Base-by-base conservation (phyloP, 306 rosid genomes). In the Dalbergia cultrata region DNA sequence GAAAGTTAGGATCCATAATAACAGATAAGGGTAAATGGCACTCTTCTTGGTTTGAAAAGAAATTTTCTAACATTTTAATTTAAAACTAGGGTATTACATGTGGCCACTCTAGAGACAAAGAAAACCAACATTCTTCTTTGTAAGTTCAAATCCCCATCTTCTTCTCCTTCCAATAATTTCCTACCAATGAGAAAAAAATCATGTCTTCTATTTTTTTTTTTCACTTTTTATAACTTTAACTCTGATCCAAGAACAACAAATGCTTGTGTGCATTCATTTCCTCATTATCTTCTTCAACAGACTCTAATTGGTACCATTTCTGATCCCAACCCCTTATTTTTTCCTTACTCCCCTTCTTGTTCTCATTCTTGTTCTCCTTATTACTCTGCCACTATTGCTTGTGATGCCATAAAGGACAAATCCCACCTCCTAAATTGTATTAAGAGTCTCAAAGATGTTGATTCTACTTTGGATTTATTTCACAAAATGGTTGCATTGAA, bases 401-500 rank as follows among this genome's bases (percentile, higher is more conserved):
- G 19, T 58, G 6, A 58, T 9, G 63, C 14, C 31, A 21, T 58
- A 4, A 43, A 31, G 14, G 11, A 37, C 39, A 26, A 19, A 49
- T 6, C 19, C 8, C 41, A 39, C 13, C 13, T 39, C 5, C 13
- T 67, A 31, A 13, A 54, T 37, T 67, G 33, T 1, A 60, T 78
- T 0, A 78, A 67, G 17, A n/a, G 67, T 67, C 75, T 77, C 3
- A 39, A 12, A n/a, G 43, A 19, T 0, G 3, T 67, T 19, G 75
- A 67, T 41, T 0, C 22, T 41, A 75, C 75, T 4, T 53, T 78
- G 16, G 5, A 26, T 58, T 12, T 67, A 3, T 78, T 78, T 34
- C 11, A 56, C 57, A 33, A 3, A 2, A 78, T 77, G 83, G 54
- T 77, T 59, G 12, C 2, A 3, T 12, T 49, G 8, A 65, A 45